These are phyloP conservation scores for Globisporangium sylvaticum DNA, from an alignment of 352 stramenopile species.

Conservation along the genomic window DNA sequence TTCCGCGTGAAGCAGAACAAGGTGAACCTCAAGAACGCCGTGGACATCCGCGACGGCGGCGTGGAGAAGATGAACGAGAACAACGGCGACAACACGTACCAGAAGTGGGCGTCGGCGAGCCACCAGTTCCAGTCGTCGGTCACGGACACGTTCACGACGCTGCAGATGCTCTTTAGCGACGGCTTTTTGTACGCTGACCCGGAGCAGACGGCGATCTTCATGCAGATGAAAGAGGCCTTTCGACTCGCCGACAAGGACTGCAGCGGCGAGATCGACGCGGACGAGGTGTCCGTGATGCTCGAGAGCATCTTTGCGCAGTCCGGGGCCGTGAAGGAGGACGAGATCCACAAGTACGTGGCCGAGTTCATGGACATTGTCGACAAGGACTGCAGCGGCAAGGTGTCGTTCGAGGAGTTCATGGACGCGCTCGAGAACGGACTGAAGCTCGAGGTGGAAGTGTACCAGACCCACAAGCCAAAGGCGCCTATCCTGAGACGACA, in stretches of 20 bases:
- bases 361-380: slow-evolving; percentile 78
- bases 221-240: slow-evolving; percentile 88
- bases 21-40: slow-evolving; percentile 26
- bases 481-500: slow-evolving; percentile 18
- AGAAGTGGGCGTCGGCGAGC: slow-evolving; percentile 49
- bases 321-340: slow-evolving; percentile 62
- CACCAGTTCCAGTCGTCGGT: slow-evolving; percentile 48
- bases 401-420: slow-evolving; percentile 83
- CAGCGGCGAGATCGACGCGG: slow-evolving; percentile 74
- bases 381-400: slow-evolving; percentile 57
- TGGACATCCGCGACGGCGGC: slow-evolving; percentile 49
- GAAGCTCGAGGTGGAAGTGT: slow-evolving; percentile 77
- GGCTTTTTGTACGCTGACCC: slow-evolving; percentile 72
- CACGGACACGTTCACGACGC: slow-evolving; percentile 63
- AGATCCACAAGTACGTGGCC: slow-evolving; percentile 65
- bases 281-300: slow-evolving; percentile 74
- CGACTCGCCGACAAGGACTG: slow-evolving; percentile 73
- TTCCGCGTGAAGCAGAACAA: slow-evolving; percentile 56
- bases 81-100: slow-evolving; percentile 24
- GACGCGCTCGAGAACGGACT: slow-evolving; percentile 67
- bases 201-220: slow-evolving; percentile 80
- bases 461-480: slow-evolving; percentile 34
- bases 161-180: slow-evolving; percentile 71
- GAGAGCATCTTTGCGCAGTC: slow-evolving; percentile 77
- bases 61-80: slow-evolving; percentile 16